Conservation (phyloP, 2,329 filamentous ascomycete species). For the Gremmenia infestans region DNA sequence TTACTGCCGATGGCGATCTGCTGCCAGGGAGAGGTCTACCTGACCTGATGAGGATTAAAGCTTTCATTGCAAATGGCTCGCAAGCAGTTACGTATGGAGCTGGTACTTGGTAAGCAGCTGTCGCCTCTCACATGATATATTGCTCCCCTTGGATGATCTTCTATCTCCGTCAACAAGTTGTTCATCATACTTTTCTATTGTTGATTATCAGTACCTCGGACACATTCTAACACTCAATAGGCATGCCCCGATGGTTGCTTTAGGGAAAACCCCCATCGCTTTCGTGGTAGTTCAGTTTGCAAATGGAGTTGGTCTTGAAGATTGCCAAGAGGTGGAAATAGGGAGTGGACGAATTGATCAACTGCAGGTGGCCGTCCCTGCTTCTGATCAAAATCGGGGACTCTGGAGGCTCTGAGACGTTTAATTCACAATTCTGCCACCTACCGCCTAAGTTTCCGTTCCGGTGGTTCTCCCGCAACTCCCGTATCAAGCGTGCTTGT, state of each 20-base stretch:
- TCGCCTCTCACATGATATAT: not conserved
- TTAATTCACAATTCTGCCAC: too few species aligned
- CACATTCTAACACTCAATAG: slow-evolving; percentile 1
- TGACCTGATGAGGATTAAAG: slow-evolving; percentile 63
- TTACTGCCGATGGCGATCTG: not conserved
- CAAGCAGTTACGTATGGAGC: slow-evolving; percentile 90
- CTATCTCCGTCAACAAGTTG: too few species aligned
- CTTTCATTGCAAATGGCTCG: slow-evolving; percentile 70
- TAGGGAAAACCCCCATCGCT: slow-evolving; percentile 67
- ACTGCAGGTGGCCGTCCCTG: slow-evolving; percentile 20
- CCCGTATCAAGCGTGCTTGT: too few species aligned
- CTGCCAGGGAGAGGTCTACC: slow-evolving; percentile 46
- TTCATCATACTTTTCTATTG: too few species aligned
- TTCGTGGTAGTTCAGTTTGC: slow-evolving; percentile 88
- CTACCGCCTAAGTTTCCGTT: too few species aligned
- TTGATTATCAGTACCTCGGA: not conserved
- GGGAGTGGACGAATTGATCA: slow-evolving; percentile 1
- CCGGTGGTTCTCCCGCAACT: too few species aligned
- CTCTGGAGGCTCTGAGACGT: not conserved
- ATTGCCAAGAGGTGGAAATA: slow-evolving; percentile 72
- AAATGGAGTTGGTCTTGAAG: slow-evolving; percentile 76
- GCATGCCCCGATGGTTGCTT: slow-evolving; percentile 92
- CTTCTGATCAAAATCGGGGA: not conserved
- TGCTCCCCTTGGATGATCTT: too few species aligned
- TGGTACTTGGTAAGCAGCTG: slow-evolving; percentile 62